Conservation (phyloP, 108 stramenopile species). For the Pseudonitzschia multistriata region DNA sequence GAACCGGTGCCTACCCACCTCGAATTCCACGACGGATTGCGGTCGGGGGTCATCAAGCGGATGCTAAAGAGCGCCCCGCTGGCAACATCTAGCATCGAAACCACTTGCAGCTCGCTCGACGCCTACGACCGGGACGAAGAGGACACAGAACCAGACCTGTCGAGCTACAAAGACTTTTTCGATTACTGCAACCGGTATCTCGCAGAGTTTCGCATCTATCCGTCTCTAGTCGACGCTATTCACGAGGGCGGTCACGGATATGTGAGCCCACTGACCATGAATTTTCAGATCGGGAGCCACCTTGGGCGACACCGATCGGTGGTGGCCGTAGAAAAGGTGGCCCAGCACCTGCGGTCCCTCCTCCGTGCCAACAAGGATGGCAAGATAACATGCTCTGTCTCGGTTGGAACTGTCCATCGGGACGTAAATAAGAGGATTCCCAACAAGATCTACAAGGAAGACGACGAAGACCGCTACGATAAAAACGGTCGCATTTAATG, state of each 20-base stretch:
- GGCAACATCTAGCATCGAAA: not conserved
- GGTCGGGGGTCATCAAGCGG: constrained; percentile 61
- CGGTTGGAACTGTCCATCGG: constrained; percentile 31
- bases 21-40: constrained; percentile 64
- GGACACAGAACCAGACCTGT: not conserved
- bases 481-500: not conserved
- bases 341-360: constrained; percentile 36
- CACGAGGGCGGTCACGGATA: constrained; percentile 72
- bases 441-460: not conserved
- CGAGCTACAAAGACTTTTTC: not conserved
- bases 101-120: not conserved
- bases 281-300: constrained; percentile 65
- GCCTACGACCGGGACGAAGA: not conserved
- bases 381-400: constrained; percentile 16
- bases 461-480: not conserved
- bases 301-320: constrained; percentile 78
- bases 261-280: constrained; percentile 68
- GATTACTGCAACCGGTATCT: constrained; percentile 36
- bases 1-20: constrained; percentile 49
- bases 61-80: constrained; percentile 23
- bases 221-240: constrained; percentile 40
- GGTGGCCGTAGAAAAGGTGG: constrained; percentile 51
- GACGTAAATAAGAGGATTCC: constrained; percentile 27
- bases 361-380: constrained; percentile 31
- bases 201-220: constrained; percentile 41